phyloP scores from a whole-genome alignment of 2,329 filamentous ascomycete species.

The Sporothrix pseudoabietina region DNA sequence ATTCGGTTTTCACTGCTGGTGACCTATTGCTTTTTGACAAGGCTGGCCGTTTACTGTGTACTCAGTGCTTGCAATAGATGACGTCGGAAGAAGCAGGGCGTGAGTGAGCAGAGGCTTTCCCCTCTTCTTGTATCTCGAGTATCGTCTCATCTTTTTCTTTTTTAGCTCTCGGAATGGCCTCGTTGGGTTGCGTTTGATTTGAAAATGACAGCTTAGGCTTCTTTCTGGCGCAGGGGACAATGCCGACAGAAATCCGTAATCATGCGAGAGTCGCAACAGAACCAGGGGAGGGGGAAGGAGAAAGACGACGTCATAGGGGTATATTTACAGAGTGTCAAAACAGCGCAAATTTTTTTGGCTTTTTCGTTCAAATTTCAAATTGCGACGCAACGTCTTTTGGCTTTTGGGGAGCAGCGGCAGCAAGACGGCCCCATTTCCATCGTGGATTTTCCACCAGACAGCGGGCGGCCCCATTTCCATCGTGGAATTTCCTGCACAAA shows the following conservation, averaged over 20 bases:
- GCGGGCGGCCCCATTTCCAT: background rate
- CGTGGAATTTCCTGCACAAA: background rate
- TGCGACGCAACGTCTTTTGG: slow-evolving; percentile 2
- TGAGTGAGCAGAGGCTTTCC: too few relatives aligned
- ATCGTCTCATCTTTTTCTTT: background rate
- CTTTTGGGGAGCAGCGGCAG: too few relatives aligned
- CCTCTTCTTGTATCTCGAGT: background rate
- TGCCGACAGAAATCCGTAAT: background rate
- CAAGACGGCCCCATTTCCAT: background rate
- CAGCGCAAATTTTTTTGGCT: slow-evolving; percentile 17
- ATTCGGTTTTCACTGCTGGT: background rate
- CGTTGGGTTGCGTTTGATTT: slow-evolving; percentile 4
- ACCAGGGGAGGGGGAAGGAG: too few relatives aligned
- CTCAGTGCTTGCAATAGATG: background rate
- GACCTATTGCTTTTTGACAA: background rate
- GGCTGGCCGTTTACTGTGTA: too few relatives aligned
- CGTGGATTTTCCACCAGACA: background rate
- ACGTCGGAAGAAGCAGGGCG: background rate
- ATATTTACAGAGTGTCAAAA: background rate
- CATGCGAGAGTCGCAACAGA: background rate
- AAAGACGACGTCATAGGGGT: slow-evolving; percentile 9
- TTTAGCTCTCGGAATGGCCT: background rate
- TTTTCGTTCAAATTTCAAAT: background rate
- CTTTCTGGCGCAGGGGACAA: background rate
- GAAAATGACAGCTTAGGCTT: background rate